These are phyloP conservation scores for Pisolithus tinctorius DNA, from an alignment of 768 basidiomycete genomes.

Conservation along the genomic window DNA sequence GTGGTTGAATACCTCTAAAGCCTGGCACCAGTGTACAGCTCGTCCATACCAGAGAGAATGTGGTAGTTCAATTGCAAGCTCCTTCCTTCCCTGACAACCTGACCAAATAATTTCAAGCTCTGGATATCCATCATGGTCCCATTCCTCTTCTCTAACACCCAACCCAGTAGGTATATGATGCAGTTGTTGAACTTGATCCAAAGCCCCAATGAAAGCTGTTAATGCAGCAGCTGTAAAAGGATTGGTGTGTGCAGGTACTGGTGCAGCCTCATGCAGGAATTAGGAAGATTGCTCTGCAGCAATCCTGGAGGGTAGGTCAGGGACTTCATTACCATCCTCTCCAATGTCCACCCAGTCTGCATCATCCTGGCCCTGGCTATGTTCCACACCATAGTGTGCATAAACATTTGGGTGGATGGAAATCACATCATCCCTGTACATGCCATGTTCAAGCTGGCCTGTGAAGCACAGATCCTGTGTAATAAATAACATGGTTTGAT, in stretches of 20 bases:
- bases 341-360: background rate
- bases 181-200: background rate
- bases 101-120: background rate
- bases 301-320: background rate
- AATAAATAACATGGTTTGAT: background rate
- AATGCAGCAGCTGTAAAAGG: background rate
- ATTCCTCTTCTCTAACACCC: conserved; percentile 1
- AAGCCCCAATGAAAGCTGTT: background rate
- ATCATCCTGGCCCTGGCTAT: background rate
- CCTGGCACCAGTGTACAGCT: background rate
- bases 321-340: background rate
- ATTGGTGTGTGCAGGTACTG: background rate
- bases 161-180: background rate
- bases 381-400: background rate
- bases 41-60: background rate
- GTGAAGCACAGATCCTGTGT: conserved; percentile 1
- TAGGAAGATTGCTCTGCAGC: background rate
- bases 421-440: no score
- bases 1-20: background rate
- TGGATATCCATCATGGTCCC: background rate
- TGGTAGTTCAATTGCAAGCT: background rate
- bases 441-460: background rate
- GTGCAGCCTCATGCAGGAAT: background rate
- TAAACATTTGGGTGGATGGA: no score
- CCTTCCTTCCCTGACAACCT: background rate